Conservation (phyloP, 768 basidiomycete species). For the Tubosaeta brunneosetosa region DNA sequence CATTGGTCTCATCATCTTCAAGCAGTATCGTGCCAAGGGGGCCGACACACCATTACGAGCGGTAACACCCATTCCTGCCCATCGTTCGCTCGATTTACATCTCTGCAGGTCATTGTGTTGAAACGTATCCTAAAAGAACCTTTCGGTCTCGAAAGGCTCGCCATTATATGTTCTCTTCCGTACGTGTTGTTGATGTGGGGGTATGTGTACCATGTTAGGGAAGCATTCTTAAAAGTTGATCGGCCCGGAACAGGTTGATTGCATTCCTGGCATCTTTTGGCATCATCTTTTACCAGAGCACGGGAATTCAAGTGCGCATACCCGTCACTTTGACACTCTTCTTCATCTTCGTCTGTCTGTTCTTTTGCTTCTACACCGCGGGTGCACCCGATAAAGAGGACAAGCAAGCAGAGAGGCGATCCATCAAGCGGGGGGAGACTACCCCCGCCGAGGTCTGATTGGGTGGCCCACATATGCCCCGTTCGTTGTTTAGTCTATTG, state of each 20-base stretch:
- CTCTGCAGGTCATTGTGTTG: constrained; percentile 19
- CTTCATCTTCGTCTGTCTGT: constrained; percentile 19
- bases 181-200: constrained; percentile 39
- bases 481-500: not conserved
- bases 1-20: constrained; percentile 27
- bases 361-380: constrained; percentile 29
- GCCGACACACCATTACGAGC: constrained; percentile 30
- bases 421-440: not conserved
- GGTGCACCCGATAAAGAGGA: constrained; percentile 18
- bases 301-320: constrained; percentile 23
- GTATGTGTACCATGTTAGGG: constrained; percentile 16
- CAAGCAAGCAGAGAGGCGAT: not conserved
- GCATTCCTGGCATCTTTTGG: constrained; percentile 32
- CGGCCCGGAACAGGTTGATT: constrained; percentile 24
- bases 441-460: constrained; percentile 3
- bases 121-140: constrained; percentile 23
- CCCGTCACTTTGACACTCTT: constrained; percentile 24
- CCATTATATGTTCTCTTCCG: constrained; percentile 39
- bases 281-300: constrained; percentile 27
- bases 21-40: constrained; percentile 31
- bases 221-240: not conserved
- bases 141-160: constrained; percentile 33
- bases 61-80: constrained; percentile 7
- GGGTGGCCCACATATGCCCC: not conserved
- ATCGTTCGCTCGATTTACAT: not conserved